Conservation (phyloP, 208 protist genomes). For the Blechomonas ayalai region DNA sequence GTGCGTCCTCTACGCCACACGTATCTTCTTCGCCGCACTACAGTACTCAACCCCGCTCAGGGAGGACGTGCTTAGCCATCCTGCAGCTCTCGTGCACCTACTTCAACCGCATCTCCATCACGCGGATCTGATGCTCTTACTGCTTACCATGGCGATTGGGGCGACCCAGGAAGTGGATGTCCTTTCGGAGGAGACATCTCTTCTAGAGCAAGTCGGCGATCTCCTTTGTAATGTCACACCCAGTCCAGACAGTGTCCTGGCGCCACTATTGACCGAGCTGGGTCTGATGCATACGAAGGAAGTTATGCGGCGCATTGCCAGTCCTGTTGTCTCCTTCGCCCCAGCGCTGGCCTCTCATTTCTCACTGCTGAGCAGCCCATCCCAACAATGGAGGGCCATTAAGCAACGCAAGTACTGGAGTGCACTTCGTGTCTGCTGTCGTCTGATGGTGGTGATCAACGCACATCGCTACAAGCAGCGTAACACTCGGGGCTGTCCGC, state of each 20-base stretch:
- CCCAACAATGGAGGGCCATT: too few relatives aligned
- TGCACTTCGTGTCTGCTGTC: conserved; percentile 35
- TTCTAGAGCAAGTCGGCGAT: conserved; percentile 57
- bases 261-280: conserved; percentile 63
- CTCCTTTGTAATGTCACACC: conserved; percentile 31
- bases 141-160: conserved; percentile 54
- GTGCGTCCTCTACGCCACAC: conserved; percentile 63
- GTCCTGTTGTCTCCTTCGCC: conserved; percentile 3
- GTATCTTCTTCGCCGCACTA: conserved; percentile 65
- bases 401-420: conserved; percentile 13
- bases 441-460: conserved; percentile 54
- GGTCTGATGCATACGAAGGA: conserved; percentile 42
- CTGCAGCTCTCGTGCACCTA: conserved; percentile 46
- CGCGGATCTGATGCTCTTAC: conserved; percentile 62
- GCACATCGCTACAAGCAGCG: conserved; percentile 48
- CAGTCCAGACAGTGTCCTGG: conserved; percentile 34
- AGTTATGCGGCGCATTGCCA: conserved; percentile 16
- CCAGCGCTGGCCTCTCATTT: too few relatives aligned
- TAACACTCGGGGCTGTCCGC: too few relatives aligned
- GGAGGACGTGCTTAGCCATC: conserved; percentile 40
- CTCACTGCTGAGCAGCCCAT: too few relatives aligned
- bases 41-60: conserved; percentile 32
- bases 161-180: conserved; percentile 37
- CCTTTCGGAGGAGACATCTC: conserved; percentile 41
- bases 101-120: conserved; percentile 48